phyloP scores from a whole-genome alignment of 345 rosid species.

The Chamaenerion angustifolium region DNA sequence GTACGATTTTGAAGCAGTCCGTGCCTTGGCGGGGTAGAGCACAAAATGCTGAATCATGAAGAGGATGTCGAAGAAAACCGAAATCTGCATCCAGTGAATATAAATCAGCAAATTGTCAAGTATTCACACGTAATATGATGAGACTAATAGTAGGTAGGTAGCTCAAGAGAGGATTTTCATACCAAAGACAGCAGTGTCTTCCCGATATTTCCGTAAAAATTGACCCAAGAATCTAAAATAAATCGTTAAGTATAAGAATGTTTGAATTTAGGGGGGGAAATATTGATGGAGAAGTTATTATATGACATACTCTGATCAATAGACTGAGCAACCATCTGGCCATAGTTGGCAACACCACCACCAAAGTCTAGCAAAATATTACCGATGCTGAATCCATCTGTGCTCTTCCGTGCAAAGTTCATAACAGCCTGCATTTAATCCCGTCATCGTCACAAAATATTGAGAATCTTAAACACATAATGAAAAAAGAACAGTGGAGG shows the following conservation, averaged over 20 bases:
- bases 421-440: slow-evolving; percentile 41
- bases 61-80: slow-evolving; percentile 62
- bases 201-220: slow-evolving; percentile 90
- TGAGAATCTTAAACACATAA: not conserved
- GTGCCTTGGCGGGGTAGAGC: slow-evolving; percentile 45
- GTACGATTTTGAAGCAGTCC: slow-evolving; percentile 12
- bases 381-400: slow-evolving; percentile 86
- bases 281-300: slow-evolving; percentile 3
- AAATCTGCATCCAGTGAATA: slow-evolving; percentile 31
- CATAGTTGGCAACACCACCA: slow-evolving; percentile 60
- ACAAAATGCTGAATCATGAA: slow-evolving; percentile 83
- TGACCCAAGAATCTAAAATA: slow-evolving; percentile 78
- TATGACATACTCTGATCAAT: slow-evolving; percentile 56
- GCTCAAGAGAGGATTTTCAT: slow-evolving; percentile 9
- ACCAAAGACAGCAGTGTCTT: slow-evolving; percentile 78
- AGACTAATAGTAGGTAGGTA: no score
- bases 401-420: slow-evolving; percentile 80
- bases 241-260: slow-evolving; percentile 5
- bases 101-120: not conserved
- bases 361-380: slow-evolving; percentile 72
- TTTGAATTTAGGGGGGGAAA: not conserved
- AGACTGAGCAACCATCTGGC: slow-evolving; percentile 68
- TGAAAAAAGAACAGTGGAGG: no score
- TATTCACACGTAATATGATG: not conserved
- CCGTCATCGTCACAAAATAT: not conserved